A percentile compares a stretch with the other conserved stretches of the same genome.
These are phyloP conservation scores for Jasminum sambac DNA, from an alignment of 257 asterid species.

Conservation along the genomic window DNA sequence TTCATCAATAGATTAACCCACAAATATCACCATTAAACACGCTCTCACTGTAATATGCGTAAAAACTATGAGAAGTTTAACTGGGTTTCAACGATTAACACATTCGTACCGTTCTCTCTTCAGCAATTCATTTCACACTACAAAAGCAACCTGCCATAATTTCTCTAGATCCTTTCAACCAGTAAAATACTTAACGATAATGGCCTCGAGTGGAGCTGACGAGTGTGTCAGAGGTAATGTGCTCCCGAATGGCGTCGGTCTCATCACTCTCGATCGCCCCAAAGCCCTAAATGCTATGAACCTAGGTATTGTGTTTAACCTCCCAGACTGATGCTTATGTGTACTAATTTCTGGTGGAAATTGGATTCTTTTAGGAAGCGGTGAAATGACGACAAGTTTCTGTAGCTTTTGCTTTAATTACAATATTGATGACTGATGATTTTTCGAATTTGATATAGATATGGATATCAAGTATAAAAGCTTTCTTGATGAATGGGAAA, in stretches of 20 bases:
- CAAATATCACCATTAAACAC: neutral
- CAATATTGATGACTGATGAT: neutral
- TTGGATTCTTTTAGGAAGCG: neutral
- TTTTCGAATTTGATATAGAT: constrained; percentile 46
- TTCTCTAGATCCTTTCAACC: neutral
- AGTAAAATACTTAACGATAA: constrained; percentile 36
- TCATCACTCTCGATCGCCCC: constrained; percentile 93
- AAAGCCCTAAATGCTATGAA: constrained; percentile 97
- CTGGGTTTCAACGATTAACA: neutral
- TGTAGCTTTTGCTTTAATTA: too few species aligned
- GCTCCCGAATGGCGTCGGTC: constrained; percentile 75
- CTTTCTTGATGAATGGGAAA: constrained; percentile 88
- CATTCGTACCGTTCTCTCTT: neutral
- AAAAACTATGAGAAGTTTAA: neutral
- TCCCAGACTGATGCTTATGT: neutral
- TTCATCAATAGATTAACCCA: neutral
- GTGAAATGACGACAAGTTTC: neutral
- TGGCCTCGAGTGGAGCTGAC: constrained; percentile 60
- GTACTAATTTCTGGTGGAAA: neutral
- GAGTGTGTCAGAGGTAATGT: constrained; percentile 80
- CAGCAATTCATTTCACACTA: neutral
- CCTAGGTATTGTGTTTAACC: constrained; percentile 45
- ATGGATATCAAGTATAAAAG: constrained; percentile 85
- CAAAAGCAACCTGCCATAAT: neutral
- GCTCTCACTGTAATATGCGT: neutral